Evolutionary conservation across 306 rosid species (phyloP).

Genomic region (Quercus engelmannii): DNA sequence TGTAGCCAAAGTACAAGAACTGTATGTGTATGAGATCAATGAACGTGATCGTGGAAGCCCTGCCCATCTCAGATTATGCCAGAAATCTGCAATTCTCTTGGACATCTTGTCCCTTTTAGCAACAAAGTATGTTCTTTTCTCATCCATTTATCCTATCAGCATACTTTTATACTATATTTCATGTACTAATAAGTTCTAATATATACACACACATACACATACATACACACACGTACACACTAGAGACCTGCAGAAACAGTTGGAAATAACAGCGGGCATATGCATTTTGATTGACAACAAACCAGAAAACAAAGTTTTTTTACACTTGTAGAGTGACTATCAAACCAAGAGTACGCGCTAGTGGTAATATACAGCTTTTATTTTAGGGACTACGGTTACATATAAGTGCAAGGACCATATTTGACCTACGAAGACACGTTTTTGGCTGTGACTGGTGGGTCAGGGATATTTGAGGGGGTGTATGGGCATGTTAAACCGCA

Average conservation of each 20-base stretch:
- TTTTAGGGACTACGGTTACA: slow-evolving; percentile 63
- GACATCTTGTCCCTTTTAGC: slow-evolving; percentile 71
- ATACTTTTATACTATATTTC: no score
- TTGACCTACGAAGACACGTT: slow-evolving; percentile 57
- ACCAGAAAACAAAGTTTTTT: slow-evolving; percentile 45
- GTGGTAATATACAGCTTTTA: slow-evolving; percentile 49
- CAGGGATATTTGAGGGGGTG: slow-evolving; percentile 66
- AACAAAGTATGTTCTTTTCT: slow-evolving; percentile 40
- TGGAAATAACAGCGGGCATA: slow-evolving; percentile 51
- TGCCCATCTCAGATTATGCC: slow-evolving; percentile 52
- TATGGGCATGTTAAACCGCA: slow-evolving; percentile 62
- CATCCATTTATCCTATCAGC: no score
- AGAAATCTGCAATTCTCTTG: slow-evolving; percentile 55
- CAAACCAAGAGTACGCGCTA: rapidly evolving
- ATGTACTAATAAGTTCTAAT: no score
- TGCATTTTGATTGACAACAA: slow-evolving; percentile 52
- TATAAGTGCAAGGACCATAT: slow-evolving; percentile 50
- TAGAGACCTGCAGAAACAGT: slow-evolving; percentile 47
- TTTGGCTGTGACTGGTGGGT: slow-evolving; percentile 61
- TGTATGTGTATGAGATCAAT: slow-evolving; percentile 58
- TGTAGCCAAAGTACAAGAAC: slow-evolving; percentile 56
- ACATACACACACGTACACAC: slow-evolving; percentile 6
- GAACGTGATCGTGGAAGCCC: slow-evolving; percentile 72
- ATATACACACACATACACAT: rapidly evolving
- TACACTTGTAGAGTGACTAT: no score